Conservation (phyloP, 1,139 yeast species). For the Zygosaccharomyces sapae region DNA sequence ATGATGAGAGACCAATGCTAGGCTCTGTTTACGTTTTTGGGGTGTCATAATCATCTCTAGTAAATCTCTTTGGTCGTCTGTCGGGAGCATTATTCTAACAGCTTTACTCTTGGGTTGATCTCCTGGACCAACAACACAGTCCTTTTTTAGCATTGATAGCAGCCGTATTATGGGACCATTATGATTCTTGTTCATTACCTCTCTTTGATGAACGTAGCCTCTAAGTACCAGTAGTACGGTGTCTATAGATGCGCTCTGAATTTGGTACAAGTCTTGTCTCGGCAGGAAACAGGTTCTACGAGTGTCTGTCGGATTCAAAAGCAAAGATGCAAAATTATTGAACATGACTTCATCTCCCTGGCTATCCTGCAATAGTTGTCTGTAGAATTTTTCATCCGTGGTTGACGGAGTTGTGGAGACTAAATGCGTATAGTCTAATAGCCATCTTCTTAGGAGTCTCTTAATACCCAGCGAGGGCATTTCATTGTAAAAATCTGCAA, state of each 20-base stretch:
- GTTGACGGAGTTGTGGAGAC: conserved; percentile 11
- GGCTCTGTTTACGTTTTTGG: conserved; percentile 16
- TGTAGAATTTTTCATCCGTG: conserved; percentile 22
- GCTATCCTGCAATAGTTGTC: conserved; percentile 21
- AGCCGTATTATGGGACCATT: conserved; percentile 21
- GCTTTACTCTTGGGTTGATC: conserved; percentile 6
- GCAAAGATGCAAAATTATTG: conserved; percentile 23
- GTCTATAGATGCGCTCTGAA: conserved; percentile 16
- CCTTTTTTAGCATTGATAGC: conserved; percentile 23
- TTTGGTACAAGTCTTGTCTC: conserved; percentile 4
- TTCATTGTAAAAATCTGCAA: conserved; percentile 23
- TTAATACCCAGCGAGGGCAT: conserved; percentile 17
- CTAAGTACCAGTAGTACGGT: conserved; percentile 18
- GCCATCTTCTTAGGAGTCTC: conserved; percentile 27
- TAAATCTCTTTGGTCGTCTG: conserved; percentile 9
- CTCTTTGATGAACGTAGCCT: conserved; percentile 16
- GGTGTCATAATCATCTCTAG: conserved; percentile 4
- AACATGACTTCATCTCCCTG: conserved; percentile 19
- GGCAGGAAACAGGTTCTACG: conserved; percentile 18
- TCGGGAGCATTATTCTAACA: conserved; percentile 21
- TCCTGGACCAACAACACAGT: conserved; percentile 16
- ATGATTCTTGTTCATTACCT: conserved; percentile 12
- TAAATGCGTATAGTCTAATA: conserved; percentile 24
- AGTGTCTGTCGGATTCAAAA: conserved; percentile 20
- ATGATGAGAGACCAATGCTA: conserved; percentile 17